phyloP scores from a whole-genome alignment of 2,329 filamentous ascomycete genomes.

The Byssothecium circinans region DNA sequence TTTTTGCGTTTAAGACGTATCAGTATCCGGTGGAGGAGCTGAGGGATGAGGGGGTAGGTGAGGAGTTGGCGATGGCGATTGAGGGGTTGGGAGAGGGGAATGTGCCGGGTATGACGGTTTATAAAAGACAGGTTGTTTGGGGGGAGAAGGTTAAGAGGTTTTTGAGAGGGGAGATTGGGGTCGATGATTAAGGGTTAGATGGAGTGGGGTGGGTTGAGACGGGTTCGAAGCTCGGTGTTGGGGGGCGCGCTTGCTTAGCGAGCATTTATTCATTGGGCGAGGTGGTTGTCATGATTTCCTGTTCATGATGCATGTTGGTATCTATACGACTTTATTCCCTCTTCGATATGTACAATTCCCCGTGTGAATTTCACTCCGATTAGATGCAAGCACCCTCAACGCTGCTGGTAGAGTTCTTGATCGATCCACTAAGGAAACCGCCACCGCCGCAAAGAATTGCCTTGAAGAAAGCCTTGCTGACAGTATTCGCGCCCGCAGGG shows the following conservation, averaged over 20 bases:
- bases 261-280: not conserved
- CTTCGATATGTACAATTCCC: not conserved
- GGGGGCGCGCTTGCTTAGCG: not conserved
- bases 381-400: slow-evolving; percentile 37
- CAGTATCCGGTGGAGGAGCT: slow-evolving; percentile 58
- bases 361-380: not conserved
- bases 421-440: slow-evolving; percentile 42
- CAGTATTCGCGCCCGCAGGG: slow-evolving; percentile 57
- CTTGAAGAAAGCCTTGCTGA: slow-evolving; percentile 62
- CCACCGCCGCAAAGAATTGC: slow-evolving; percentile 55
- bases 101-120: slow-evolving; percentile 60
- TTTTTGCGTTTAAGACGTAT: slow-evolving; percentile 67
- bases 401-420: slow-evolving; percentile 40
- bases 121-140: slow-evolving; percentile 62
- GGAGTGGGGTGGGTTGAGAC: no score
- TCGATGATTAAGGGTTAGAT: slow-evolving; percentile 5
- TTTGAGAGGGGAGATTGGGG: slow-evolving; percentile 41
- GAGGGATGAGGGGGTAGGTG: slow-evolving; percentile 59
- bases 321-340: not conserved
- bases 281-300: not conserved
- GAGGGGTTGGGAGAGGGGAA: slow-evolving; percentile 61
- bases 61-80: slow-evolving; percentile 58
- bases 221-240: no score
- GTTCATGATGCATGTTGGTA: not conserved
- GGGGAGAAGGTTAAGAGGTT: slow-evolving; percentile 57